phyloP scores from a whole-genome alignment of 75 land plant genomes.

The Cupressus sempervirens region DNA sequence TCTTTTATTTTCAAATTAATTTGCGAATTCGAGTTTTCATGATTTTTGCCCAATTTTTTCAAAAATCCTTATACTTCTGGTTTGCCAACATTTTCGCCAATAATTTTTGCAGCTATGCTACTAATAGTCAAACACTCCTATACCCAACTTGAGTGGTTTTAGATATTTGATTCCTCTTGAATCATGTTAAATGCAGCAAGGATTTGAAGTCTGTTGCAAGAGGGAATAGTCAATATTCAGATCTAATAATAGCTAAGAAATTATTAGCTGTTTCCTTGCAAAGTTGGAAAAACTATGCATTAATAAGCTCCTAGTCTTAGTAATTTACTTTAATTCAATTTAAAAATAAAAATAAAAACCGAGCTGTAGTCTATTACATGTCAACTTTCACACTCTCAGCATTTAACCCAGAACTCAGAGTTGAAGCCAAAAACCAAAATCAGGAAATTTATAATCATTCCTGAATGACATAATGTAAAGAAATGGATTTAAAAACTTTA shows the following conservation, averaged over 20 bases:
- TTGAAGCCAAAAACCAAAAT: background rate
- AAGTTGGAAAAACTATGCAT: background rate
- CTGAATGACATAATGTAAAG: background rate
- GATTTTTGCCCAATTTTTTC: too few species aligned
- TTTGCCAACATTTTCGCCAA: too few species aligned
- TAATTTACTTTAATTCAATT: too few species aligned
- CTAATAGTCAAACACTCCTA: background rate
- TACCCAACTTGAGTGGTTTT: background rate
- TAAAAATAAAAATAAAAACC: too few species aligned
- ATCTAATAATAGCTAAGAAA: background rate
- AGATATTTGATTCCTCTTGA: background rate
- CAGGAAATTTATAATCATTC: background rate
- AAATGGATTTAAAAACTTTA: background rate
- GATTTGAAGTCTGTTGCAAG: too few species aligned
- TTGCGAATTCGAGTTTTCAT: too few species aligned
- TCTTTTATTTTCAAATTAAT: too few species aligned
- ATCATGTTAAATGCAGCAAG: background rate
- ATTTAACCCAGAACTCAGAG: background rate
- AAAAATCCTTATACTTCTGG: too few species aligned
- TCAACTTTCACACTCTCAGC: background rate
- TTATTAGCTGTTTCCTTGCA: background rate
- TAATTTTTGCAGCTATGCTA: too few species aligned
- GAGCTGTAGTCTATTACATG: background rate
- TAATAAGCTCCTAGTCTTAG: too few species aligned
- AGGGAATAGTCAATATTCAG: background rate